phyloP scores from a whole-genome alignment of 2,329 filamentous ascomycete genomes.

The Pseudonectria foliicola region DNA sequence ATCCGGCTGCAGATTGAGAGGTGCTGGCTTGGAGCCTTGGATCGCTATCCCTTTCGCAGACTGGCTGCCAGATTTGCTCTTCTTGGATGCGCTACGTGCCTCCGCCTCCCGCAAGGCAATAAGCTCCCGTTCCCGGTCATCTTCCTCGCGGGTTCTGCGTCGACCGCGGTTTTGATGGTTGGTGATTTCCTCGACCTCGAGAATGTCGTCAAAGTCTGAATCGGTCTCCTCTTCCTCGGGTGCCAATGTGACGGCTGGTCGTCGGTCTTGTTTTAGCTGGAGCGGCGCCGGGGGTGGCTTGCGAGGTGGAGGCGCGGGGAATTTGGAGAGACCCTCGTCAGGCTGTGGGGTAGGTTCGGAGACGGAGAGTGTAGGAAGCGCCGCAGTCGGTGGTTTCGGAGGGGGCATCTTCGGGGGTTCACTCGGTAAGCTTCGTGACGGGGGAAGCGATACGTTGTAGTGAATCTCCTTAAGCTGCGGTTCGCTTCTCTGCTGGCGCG shows the following conservation, averaged over 20 bases:
- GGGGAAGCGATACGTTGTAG: slow-evolving; percentile 45
- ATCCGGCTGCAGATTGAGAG: slow-evolving; percentile 30
- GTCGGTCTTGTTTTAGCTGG: slow-evolving; percentile 45
- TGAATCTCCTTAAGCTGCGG: slow-evolving; percentile 38
- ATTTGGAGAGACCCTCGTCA: slow-evolving; percentile 41
- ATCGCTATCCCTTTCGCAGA: slow-evolving; percentile 26
- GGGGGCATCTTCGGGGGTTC: slow-evolving; percentile 45
- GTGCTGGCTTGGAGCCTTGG: slow-evolving; percentile 29
- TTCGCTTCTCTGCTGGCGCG: slow-evolving; percentile 38
- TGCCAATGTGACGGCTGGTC: slow-evolving; percentile 14
- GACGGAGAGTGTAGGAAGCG: slow-evolving; percentile 32
- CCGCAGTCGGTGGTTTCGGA: slow-evolving; percentile 38
- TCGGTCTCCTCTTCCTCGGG: slow-evolving; percentile 60
- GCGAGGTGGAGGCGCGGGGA: slow-evolving; percentile 56
- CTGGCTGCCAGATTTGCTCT: slow-evolving; percentile 45
- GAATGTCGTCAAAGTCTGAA: slow-evolving; percentile 75
- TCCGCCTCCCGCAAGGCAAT: slow-evolving; percentile 61
- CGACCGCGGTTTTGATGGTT: slow-evolving; percentile 58
- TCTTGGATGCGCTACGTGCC: slow-evolving; percentile 65
- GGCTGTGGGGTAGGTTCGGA: slow-evolving; percentile 37
- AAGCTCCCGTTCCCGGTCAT: slow-evolving; percentile 70
- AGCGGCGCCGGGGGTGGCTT: slow-evolving; percentile 83
- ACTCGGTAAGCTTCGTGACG: slow-evolving; percentile 48
- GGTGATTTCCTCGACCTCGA: slow-evolving; percentile 60
- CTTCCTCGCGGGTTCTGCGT: slow-evolving; percentile 78